Evolutionary conservation across 176 grass and related monocot genomes (phyloP).

Genomic region (Puya raimondii): DNA sequence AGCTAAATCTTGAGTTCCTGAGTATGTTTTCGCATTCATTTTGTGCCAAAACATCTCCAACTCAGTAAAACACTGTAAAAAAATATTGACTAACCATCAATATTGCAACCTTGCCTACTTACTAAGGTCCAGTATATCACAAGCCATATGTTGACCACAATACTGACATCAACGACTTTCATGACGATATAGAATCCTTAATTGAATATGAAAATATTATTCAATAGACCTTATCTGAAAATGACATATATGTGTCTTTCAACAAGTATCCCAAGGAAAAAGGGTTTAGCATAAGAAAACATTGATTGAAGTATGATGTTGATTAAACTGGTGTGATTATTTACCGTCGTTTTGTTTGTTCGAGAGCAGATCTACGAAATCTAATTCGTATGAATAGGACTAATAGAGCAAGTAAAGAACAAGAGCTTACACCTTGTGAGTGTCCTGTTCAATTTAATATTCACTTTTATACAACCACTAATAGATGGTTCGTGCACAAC

Average conservation of each 20-base stretch:
- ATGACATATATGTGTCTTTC: constrained; percentile 14
- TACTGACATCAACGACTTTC: too few species aligned
- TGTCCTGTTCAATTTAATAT: constrained; percentile 9
- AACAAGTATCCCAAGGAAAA: constrained; percentile 9
- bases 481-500: constrained; percentile 7
- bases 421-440: constrained; percentile 3
- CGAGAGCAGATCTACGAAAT: constrained; percentile 1
- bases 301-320: background rate
- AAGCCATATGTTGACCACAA: too few species aligned
- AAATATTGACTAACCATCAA: too few species aligned
- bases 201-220: constrained; percentile 9
- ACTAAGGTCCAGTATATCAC: too few species aligned
- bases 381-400: background rate
- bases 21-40: too few species aligned
- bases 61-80: too few species aligned
- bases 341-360: constrained; percentile 11
- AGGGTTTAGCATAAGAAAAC: constrained; percentile 17
- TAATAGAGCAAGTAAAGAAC: constrained; percentile 6
- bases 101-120: too few species aligned
- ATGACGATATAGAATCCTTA: background rate
- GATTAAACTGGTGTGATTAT: background rate
- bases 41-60: too few species aligned
- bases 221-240: constrained; percentile 5
- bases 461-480: background rate
- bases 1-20: too few species aligned